Evolutionary conservation across 345 rosid genomes (phyloP).

Genomic region (Raphanus sativus): DNA sequence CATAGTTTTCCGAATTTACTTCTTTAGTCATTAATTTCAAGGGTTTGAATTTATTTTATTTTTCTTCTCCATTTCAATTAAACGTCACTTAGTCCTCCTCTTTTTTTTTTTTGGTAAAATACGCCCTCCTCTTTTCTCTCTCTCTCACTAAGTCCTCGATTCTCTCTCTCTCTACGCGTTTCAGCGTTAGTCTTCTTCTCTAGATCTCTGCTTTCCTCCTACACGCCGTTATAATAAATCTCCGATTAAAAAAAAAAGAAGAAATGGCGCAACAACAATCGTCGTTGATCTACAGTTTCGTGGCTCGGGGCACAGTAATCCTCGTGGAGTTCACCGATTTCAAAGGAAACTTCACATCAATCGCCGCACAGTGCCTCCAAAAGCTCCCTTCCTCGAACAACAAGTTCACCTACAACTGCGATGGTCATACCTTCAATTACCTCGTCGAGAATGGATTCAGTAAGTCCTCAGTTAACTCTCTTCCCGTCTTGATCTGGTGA

Average conservation of each 20-base stretch:
- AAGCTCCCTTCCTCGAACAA: conserved; percentile 71
- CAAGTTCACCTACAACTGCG: conserved; percentile 76
- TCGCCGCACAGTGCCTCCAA: conserved; percentile 72
- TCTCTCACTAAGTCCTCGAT: conserved; percentile 2
- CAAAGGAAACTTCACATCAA: conserved; percentile 69
- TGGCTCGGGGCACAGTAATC: conserved; percentile 67
- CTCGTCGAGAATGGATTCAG: conserved; percentile 82
- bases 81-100: no score
- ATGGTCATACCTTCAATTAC: conserved; percentile 81
- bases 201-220: conserved; percentile 26
- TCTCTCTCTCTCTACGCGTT: conserved; percentile 35
- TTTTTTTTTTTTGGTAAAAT: no score
- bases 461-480: conserved; percentile 37
- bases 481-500: no score
- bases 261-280: conserved; percentile 66
- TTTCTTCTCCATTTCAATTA: not conserved
- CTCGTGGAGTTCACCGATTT: conserved; percentile 73
- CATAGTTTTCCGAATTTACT: not conserved
- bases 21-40: not conserved
- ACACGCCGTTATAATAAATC: conserved; percentile 15
- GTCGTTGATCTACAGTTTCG: conserved; percentile 66
- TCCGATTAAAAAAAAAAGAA: conserved; percentile 38
- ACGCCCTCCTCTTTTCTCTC: no score
- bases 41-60: not conserved
- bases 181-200: conserved; percentile 35